Evolutionary conservation across 2,329 filamentous ascomycete species (phyloP), one percentile per base, ranked within the genome.

Genomic region (Talaromyces pinophilus): DNA sequence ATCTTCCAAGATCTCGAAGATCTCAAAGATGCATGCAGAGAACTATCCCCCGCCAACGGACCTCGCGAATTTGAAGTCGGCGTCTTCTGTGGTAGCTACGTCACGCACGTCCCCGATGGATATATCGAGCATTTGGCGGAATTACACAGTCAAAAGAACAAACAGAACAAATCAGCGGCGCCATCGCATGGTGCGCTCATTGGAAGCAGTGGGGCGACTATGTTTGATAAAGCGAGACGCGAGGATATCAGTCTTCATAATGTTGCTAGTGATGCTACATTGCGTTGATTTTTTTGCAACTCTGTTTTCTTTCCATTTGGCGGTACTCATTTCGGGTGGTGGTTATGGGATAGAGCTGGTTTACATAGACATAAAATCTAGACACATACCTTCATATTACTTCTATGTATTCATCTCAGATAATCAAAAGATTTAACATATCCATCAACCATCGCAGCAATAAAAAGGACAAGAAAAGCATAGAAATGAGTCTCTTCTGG

Each of bases 71-170:
- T 97, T 71, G 94, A 98, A 76, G 88, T 96, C 2, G 93, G 94
- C 63, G 93, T 97, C 8, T 97, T 98, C 81, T 92, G 89, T 74
- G 94, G 94, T 55, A 87, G 88, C 69, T 97, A 97, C 78, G 84
- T 92, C 68, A 97, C 94, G 0, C 87, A 88, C 0, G 90, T 97
- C 1, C 86, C 90, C 1, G 85, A 88, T 6, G 88, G 86, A 44
- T 97, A 97, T 80, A 95, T 97, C 71, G 87, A 92, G 70, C 91
- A 92, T 55, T 52, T 67, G 38, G 63, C 63, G 1, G 54, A 65
- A 19, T 48, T 65, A 38, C 64, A 66, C 50, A 59, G 11, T 2
- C 64, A 66, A 38, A 66, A 66, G 59, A 48, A 17, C 52, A 62
- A 62, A 35, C 59, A 54, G 42, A 44, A 48, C 33, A 66, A 62